These are phyloP conservation scores for Hibiscus tridactylites DNA, from an alignment of 345 rosid species.

Conservation along the genomic window DNA sequence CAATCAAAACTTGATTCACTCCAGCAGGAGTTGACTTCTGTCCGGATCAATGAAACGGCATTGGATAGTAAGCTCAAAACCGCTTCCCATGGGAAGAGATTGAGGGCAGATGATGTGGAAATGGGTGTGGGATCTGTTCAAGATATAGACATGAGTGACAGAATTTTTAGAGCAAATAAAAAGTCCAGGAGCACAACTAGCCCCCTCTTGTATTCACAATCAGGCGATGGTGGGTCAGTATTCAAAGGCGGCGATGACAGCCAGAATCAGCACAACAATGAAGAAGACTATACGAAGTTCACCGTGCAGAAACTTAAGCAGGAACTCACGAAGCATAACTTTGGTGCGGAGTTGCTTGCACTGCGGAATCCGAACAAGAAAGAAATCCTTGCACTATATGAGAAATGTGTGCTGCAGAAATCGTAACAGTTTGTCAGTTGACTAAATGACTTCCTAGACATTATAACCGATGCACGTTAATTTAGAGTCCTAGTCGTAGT, in stretches of 20 bases:
- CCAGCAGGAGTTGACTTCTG: slow-evolving; percentile 74
- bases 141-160: slow-evolving; percentile 43
- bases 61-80: slow-evolving; percentile 73
- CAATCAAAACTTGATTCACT: slow-evolving; percentile 72
- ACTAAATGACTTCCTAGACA: too few relatives aligned
- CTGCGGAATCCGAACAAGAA: slow-evolving; percentile 69
- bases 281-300: slow-evolving; percentile 69
- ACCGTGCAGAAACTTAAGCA: slow-evolving; percentile 73
- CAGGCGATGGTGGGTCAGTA: slow-evolving; percentile 63
- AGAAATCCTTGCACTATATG: slow-evolving; percentile 74
- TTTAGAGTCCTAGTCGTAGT: too few relatives aligned
- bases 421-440: slow-evolving; percentile 12
- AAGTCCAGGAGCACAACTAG: slow-evolving; percentile 58
- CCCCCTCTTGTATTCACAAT: slow-evolving; percentile 29
- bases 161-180: slow-evolving; percentile 44
- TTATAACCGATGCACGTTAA: too few relatives aligned
- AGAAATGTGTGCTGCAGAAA: slow-evolving; percentile 63
- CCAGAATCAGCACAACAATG: slow-evolving; percentile 44
- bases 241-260: slow-evolving; percentile 43
- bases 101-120: slow-evolving; percentile 52
- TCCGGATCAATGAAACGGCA: slow-evolving; percentile 78
- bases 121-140: slow-evolving; percentile 59
- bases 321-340: slow-evolving; percentile 77
- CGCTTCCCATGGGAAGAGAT: slow-evolving; percentile 62
- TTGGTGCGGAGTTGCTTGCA: slow-evolving; percentile 72